Base-by-base conservation (phyloP, 2,329 filamentous ascomycete species). In the Cordyceps cicadae region DNA sequence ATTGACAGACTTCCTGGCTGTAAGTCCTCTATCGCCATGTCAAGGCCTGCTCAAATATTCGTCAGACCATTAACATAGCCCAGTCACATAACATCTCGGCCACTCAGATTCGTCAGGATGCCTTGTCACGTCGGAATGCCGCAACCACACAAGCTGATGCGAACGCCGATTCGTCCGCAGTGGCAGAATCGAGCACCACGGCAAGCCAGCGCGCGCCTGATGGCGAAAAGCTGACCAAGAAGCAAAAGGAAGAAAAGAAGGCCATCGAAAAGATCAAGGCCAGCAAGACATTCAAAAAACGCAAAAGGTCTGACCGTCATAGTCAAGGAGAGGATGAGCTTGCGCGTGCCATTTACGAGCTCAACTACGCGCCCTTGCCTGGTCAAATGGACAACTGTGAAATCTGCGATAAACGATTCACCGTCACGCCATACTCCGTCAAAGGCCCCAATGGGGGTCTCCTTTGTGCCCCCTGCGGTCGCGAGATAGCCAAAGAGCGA, bases 311-410 rank as follows among this genome's bases (percentile, higher is more conserved):
- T 6, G 65, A 64, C 4, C 66, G 66, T 4, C 71, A 74, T 49
- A 72, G 72, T 0, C 78, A 79, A 11, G 77, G 80, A 4, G 80
- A 82, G 7, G 78, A 82, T 55, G 81, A 80, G 17, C 64, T 83
- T 51, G 79, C 77, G 3, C 71, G 73, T 14, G 75, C 77, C 66
- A 73, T 84, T 19, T 75, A 84, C 68, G 66, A 81, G 55, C 67
- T 80, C 63, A 71, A 70, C 29, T 67, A 74, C 43, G 77, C 77
- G 37, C 86, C 87, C 1, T 71, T 87, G n/a, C 89, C 91, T 1
- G 92, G 90, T 2, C 93, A 97, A 72, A 84, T 93, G 69, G 91
- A 89, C 64, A 92, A 96, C 66, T 97, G 93, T 70, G 91, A 89
- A 64, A 76, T 87, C 3, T 97, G 93, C 72, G 81, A 82, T 49